A percentile compares a stretch with the other conserved stretches of the same genome.
Conservation (phyloP, 352 stramenopile species). For the Phytopythium delawarense region DNA sequence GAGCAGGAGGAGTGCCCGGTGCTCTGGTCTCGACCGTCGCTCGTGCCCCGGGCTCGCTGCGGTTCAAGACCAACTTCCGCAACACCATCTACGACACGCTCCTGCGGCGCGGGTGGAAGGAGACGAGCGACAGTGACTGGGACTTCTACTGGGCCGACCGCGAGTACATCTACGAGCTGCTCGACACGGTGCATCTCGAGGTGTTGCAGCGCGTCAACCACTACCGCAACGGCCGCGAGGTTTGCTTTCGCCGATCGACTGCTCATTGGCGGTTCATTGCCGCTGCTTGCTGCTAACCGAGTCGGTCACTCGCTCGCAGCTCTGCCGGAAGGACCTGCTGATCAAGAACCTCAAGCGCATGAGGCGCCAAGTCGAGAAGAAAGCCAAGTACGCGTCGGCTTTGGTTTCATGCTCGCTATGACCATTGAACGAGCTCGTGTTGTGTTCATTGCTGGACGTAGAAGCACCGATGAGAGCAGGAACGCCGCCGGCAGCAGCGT, state of each 20-base stretch:
- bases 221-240: constrained; percentile 83
- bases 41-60: constrained; percentile 4
- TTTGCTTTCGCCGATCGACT: constrained; percentile 8
- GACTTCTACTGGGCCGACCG: constrained; percentile 89
- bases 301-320: constrained; percentile 13
- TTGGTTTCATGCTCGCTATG: not conserved
- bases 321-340: constrained; percentile 93
- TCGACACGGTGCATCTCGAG: constrained; percentile 87
- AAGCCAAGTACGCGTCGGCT: constrained; percentile 37
- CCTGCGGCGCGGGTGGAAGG: constrained; percentile 85
- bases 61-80: constrained; percentile 89
- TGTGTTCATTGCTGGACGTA: not conserved
- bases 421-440: not conserved
- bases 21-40: not conserved
- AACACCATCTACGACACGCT: constrained; percentile 93
- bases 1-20: not conserved
- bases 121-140: constrained; percentile 87
- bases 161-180: constrained; percentile 89
- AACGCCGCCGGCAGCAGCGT: constrained; percentile 5
- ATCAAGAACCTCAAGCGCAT: constrained; percentile 95
- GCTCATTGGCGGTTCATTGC: not conserved
- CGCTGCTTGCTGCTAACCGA: not conserved
- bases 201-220: constrained; percentile 89
- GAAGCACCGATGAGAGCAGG: constrained; percentile 4
- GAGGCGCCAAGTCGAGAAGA: constrained; percentile 81